A percentile compares a stretch with the other conserved stretches of the same genome.
These are phyloP conservation scores for Beauveria varroae DNA, from an alignment of 2,329 filamentous ascomycete species.

Conservation along the genomic window DNA sequence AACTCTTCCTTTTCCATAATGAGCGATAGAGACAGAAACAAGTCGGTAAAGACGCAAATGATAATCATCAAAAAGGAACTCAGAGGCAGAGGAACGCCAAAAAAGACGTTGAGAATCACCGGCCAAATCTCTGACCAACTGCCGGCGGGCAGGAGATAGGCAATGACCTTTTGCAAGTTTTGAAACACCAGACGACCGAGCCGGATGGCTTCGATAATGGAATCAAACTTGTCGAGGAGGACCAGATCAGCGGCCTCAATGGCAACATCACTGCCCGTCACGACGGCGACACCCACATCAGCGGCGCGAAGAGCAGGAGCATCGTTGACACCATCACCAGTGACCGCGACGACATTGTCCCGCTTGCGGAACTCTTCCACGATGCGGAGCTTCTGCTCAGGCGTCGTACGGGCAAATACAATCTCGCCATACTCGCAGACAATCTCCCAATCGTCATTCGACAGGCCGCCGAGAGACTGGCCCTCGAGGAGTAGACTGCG, in stretches of 20 bases:
- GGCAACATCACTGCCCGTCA: constrained; percentile 56
- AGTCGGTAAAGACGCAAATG: constrained; percentile 48
- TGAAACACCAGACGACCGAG: constrained; percentile 33
- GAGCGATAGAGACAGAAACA: constrained; percentile 42
- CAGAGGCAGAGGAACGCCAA: constrained; percentile 44
- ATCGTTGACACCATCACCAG: constrained; percentile 66
- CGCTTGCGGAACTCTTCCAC: constrained; percentile 57
- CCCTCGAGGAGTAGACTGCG: constrained; percentile 40
- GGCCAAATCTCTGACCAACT: constrained; percentile 52
- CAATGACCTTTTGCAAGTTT: constrained; percentile 34
- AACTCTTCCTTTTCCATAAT: constrained; percentile 51
- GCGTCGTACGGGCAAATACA: constrained; percentile 61
- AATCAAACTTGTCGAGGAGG: constrained; percentile 63
- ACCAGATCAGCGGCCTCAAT: constrained; percentile 59
- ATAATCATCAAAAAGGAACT: constrained; percentile 51
- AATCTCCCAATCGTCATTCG: constrained; percentile 36
- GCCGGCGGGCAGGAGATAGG: constrained; percentile 42
- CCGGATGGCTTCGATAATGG: constrained; percentile 58
- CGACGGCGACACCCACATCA: constrained; percentile 63
- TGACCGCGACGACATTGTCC: constrained; percentile 59
- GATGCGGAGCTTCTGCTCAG: constrained; percentile 64
- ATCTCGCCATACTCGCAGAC: constrained; percentile 48
- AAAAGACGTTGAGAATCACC: constrained; percentile 47
- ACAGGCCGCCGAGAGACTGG: constrained; percentile 48
- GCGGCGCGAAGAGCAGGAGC: constrained; percentile 58